Evolutionary conservation across 2,329 filamentous ascomycete genomes (phyloP), one percentile per base, ranked within the genome.

Genomic region (Penicillium sp.): DNA sequence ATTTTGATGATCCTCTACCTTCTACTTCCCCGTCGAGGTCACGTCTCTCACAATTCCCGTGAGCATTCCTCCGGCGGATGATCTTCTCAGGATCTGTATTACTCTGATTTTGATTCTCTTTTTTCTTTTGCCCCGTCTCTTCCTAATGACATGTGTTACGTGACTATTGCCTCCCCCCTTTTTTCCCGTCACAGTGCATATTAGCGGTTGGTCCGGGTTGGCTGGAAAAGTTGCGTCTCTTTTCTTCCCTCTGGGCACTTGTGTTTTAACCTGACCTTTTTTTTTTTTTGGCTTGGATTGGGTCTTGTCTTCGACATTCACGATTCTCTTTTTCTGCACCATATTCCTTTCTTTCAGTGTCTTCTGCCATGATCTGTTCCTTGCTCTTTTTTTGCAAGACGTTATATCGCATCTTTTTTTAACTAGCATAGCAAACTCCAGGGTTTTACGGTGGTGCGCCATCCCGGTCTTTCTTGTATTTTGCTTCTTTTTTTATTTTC

Each of bases 111-210:
- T 71, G 57, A 60, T 59, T 62, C 59, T 27, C 41, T 65, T 53
- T 61, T 58, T 59, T 55, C 59, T 51, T 49, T 40, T 55, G 48
- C 46, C 52, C 50, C 45, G 40, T 61, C 45, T 61, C 58, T 65
- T 70, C 66, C 67, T 75, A 68, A 73, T 74, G 71, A 74, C 71
- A 74, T 73, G 70, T 73, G 73, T 73, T 73, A 75, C 66, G 71
- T 73, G 72, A 69, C 66, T 67, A 58, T 58, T 58, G 56, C 56
- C 48, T 50, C 52, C 56, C 54, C 54, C 48, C 53, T 37, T 61
- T 67, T 67, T 65, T 65, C 62, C 61, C 64, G 70, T 71, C 69
- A 73, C 70, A 69, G 62, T 72, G 72, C 73, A 75, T 76, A 69
- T 73, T 73, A 75, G 73, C 73, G 72, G 72, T 75, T 75, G 70